phyloP scores from a whole-genome alignment of 768 basidiomycete species.

The Russula emetica region DNA sequence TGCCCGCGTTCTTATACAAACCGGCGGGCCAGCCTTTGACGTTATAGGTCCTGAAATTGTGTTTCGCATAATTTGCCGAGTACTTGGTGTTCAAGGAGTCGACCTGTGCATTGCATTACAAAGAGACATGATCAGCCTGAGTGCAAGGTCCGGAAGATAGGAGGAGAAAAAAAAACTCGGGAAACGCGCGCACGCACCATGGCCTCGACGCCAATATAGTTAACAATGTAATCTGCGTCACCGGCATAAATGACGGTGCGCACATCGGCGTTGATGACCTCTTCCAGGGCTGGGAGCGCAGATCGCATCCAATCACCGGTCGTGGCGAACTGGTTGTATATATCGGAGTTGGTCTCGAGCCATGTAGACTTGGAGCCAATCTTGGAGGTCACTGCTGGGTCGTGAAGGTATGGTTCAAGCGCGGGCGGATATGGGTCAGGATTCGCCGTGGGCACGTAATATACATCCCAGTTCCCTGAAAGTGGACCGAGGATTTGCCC shows the following conservation, averaged over 20 bases:
- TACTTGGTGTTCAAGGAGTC: slow-evolving; percentile 46
- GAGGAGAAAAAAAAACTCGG: neutral
- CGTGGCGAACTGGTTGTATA: slow-evolving; percentile 46
- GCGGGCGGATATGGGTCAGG: slow-evolving; percentile 49
- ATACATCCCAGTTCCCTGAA: slow-evolving; percentile 47
- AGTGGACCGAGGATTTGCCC: too few relatives aligned
- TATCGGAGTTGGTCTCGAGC: slow-evolving; percentile 37
- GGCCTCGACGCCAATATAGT: slow-evolving; percentile 53
- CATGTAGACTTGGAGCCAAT: slow-evolving; percentile 46
- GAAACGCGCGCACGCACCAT: slow-evolving; percentile 40
- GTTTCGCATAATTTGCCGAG: slow-evolving; percentile 40
- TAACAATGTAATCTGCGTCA: slow-evolving; percentile 56
- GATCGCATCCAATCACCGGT: slow-evolving; percentile 54
- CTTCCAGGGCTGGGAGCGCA: slow-evolving; percentile 46
- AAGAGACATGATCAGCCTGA: neutral
- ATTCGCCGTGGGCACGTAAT: slow-evolving; percentile 43
- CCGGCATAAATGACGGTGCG: slow-evolving; percentile 54
- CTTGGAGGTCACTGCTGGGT: slow-evolving; percentile 33
- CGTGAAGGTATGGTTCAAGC: slow-evolving; percentile 34
- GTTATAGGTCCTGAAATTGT: slow-evolving; percentile 45
- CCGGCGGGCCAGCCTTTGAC: slow-evolving; percentile 50
- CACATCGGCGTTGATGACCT: slow-evolving; percentile 55
- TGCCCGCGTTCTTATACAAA: slow-evolving; percentile 56
- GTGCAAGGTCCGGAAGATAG: neutral
- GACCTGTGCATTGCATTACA: slow-evolving; percentile 37